phyloP scores from a whole-genome alignment of 805 yeast species.

The Gaillardinia entomophila region DNA sequence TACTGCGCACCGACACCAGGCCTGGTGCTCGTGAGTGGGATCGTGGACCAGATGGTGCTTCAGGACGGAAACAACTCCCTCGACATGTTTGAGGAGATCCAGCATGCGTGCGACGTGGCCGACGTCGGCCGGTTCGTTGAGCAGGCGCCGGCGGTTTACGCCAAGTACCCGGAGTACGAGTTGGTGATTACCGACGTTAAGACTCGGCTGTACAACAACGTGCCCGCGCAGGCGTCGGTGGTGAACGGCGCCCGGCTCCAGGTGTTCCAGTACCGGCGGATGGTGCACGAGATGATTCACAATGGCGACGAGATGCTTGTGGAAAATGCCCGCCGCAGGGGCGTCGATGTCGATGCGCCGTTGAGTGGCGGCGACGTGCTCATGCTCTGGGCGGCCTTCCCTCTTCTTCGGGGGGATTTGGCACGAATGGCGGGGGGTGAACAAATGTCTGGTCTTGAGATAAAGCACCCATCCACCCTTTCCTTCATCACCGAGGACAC shows the following conservation, averaged over 20 bases:
- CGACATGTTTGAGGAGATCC: constrained; percentile 18
- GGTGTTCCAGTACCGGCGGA: constrained; percentile 51
- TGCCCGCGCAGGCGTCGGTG: constrained; percentile 49
- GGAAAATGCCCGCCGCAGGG: constrained; percentile 43
- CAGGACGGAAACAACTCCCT: constrained; percentile 9
- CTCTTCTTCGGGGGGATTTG: constrained; percentile 38
- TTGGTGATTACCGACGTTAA: constrained; percentile 46
- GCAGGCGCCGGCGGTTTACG: constrained; percentile 8
- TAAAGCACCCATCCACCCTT: constrained; percentile 8
- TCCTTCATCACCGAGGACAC: neutral
- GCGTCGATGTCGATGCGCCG: constrained; percentile 43
- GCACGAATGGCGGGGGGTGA: constrained; percentile 40
- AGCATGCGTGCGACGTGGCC: constrained; percentile 9
- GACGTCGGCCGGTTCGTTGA: constrained; percentile 21
- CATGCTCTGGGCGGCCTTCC: constrained; percentile 30
- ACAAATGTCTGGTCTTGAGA: constrained; percentile 36
- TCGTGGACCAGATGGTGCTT: constrained; percentile 46
- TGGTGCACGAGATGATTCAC: constrained; percentile 34
- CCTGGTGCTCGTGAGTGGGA: constrained; percentile 53
- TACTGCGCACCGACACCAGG: constrained; percentile 6
- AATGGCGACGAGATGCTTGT: constrained; percentile 38
- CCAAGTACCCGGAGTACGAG: constrained; percentile 7
- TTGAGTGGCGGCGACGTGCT: constrained; percentile 36
- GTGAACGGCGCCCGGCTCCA: constrained; percentile 49
- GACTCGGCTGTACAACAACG: constrained; percentile 40